Evolutionary conservation across 2,329 filamentous ascomycete genomes (phyloP), one percentile per base, ranked within the genome.

Genomic region (Hymenoscyphus infarciens): DNA sequence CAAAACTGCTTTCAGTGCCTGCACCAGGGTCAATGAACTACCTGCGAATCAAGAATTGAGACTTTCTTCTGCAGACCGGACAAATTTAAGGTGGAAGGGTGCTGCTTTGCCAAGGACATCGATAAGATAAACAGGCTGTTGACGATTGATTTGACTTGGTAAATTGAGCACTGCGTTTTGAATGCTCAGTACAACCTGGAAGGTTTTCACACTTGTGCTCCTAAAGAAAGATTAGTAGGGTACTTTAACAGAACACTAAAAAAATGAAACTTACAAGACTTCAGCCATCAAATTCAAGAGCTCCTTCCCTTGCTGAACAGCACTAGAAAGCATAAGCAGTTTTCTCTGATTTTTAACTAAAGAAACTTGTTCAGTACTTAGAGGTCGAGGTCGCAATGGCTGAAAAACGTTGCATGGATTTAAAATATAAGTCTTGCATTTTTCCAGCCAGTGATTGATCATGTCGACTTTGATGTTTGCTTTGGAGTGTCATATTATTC

Each of bases 1-100:
- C 2, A 74, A 65, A 25, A 75, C 67, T 7, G 70, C 68, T 13
- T 68, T 57, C 5, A 75, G 67, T 25, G 69, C n/a, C n/a, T n/a
- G n/a, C n/a, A n/a, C n/a, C n/a, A n/a, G n/a, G n/a, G n/a, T n/a
- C n/a, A n/a, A n/a, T n/a, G n/a, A n/a, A n/a, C n/a, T n/a, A n/a
- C n/a, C n/a, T n/a, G n/a, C n/a, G n/a, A n/a, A n/a, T n/a, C n/a
- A n/a, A n/a, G n/a, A n/a, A n/a, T n/a, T n/a, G n/a, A n/a, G n/a
- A n/a, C n/a, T n/a, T n/a, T n/a, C n/a, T 57, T 74, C 69, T 1
- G 63, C 58, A 1, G 64, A 75, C 5, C 62, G 56, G 11, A 75
- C 63, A 38, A 75, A 74, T 15, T 75, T 73, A 1, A 74, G 56
- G 45, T 74, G 71, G 49, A 75, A 76, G 19, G 72, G 70, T 15